Base-by-base conservation (phyloP, 1,139 yeast species). In the Saccharomyces hybrid region DNA sequence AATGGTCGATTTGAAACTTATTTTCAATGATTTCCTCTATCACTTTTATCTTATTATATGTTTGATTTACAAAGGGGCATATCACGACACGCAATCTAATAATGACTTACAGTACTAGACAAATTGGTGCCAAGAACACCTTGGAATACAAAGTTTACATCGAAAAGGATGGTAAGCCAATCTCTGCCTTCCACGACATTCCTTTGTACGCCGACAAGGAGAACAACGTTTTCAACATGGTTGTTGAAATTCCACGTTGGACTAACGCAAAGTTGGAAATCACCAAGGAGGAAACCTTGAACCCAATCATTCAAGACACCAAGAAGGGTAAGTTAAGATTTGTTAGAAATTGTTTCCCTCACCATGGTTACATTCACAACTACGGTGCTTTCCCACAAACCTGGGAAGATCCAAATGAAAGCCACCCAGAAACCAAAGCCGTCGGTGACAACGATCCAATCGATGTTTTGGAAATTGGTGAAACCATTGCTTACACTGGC, bases 361-460 rank as follows among this genome's bases (percentile, higher is more conserved):
- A 82, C 73, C 89, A 87, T 67, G 97, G 97, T 57, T 88, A 88
- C 75, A 81, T 91, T 62, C 96, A 87, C 75, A 89, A 88, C 77
- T 89, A 89, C 69, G 97, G 97, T 66, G 96, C 96, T 31, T 82
- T 89, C 76, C 96, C 97, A 54, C 96, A 88, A 73, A 89, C 97
- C 32, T 89, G 96, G 96, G 97, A 89, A 73, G 95, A 89, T 66
- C 95, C 95, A 56, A 82, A 81, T 62, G 71, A 66, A 58, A 70
- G 69, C 48, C 86, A 85, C 74, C 85, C 88, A 60, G 93, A 85
- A 70, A 85, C 95, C 58, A 84, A 84, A 66, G 88, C 90, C 57
- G 81, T 72, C 62, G 96, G 97, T 64, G 97, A 89, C 72, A 85
- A 88, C 70, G 96, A 89, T 76, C 96, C 96, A 48, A 77, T 89